phyloP scores from a whole-genome alignment of 2,329 filamentous ascomycete genomes.

The Stachybotrys echinatus region DNA sequence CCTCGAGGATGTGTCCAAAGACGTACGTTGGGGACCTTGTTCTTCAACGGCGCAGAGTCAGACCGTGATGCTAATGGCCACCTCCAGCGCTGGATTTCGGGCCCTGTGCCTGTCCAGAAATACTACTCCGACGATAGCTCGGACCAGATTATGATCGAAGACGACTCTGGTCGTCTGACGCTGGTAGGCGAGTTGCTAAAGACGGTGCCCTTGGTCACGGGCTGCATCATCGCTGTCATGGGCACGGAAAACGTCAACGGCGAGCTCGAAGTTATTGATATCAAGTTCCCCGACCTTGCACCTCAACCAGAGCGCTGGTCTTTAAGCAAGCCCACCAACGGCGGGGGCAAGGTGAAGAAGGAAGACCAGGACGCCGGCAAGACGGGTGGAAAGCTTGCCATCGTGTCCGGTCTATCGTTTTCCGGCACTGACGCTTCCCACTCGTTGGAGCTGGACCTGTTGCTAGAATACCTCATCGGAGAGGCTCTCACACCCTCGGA shows the following conservation, averaged over 20 bases:
- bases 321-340: slow-evolving; percentile 44
- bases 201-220: slow-evolving; percentile 74
- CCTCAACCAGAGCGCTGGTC: slow-evolving; percentile 79
- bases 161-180: slow-evolving; percentile 85
- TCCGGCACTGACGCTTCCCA: slow-evolving; percentile 69
- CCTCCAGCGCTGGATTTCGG: slow-evolving; percentile 77
- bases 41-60: neutral
- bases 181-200: slow-evolving; percentile 68
- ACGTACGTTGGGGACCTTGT: slow-evolving; percentile 43
- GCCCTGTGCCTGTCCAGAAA: slow-evolving; percentile 69
- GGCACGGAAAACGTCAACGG: slow-evolving; percentile 90
- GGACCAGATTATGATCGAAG: slow-evolving; percentile 81
- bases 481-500: slow-evolving; percentile 61
- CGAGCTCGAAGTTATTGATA: slow-evolving; percentile 86
- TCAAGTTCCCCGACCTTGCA: slow-evolving; percentile 82
- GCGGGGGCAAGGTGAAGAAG: slow-evolving; percentile 24
- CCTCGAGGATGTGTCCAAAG: slow-evolving; percentile 88
- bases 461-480: slow-evolving; percentile 84
- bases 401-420: slow-evolving; percentile 84
- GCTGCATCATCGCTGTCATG: slow-evolving; percentile 89
- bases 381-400: slow-evolving; percentile 61
- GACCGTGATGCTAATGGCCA: neutral
- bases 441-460: slow-evolving; percentile 67
- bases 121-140: slow-evolving; percentile 60
- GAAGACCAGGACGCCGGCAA: slow-evolving; percentile 49